Percentiles rank a stretch among this genome's conserved stretches.
phyloP scores from a whole-genome alignment of 768 basidiomycete genomes.

The Suillus subalutaceus region DNA sequence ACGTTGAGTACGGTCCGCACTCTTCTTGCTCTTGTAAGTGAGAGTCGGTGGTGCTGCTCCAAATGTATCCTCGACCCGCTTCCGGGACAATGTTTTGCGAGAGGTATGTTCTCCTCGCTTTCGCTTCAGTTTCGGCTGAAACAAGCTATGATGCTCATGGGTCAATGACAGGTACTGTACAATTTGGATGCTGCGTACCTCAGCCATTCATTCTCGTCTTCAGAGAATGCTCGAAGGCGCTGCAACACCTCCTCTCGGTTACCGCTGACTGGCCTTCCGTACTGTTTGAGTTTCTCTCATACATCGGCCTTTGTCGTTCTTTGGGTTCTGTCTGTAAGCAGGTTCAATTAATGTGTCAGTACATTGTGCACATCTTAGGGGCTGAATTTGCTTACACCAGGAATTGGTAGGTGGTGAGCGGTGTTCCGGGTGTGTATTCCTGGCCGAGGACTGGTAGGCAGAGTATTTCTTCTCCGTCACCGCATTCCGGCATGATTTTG shows the following conservation, averaged over 20 bases:
- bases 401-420: not conserved
- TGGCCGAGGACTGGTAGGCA: not conserved
- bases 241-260: slow-evolving; percentile 13
- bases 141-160: not conserved
- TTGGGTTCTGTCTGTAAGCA: not conserved
- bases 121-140: slow-evolving; percentile 5
- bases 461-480: not conserved
- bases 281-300: slow-evolving; percentile 1
- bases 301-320: slow-evolving; percentile 3
- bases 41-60: not conserved
- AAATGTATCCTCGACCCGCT: slow-evolving; percentile 3
- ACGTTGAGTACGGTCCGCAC: slow-evolving; percentile 1
- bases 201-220: slow-evolving; percentile 17
- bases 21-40: slow-evolving; percentile 11
- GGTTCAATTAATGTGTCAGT: not conserved
- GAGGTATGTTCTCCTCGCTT: slow-evolving; percentile 4
- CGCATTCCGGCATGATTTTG: not conserved
- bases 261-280: slow-evolving; percentile 13
- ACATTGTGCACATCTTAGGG: not conserved
- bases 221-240: slow-evolving; percentile 15
- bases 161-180: too few species aligned
- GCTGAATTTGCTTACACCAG: not conserved
- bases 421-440: not conserved
- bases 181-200: slow-evolving; percentile 4
- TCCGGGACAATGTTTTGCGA: not conserved